A percentile compares a stretch with the other conserved stretches of the same genome.
Conservation (phyloP, 2,329 filamentous ascomycete genomes). For the Plenodomus biglobosus region DNA sequence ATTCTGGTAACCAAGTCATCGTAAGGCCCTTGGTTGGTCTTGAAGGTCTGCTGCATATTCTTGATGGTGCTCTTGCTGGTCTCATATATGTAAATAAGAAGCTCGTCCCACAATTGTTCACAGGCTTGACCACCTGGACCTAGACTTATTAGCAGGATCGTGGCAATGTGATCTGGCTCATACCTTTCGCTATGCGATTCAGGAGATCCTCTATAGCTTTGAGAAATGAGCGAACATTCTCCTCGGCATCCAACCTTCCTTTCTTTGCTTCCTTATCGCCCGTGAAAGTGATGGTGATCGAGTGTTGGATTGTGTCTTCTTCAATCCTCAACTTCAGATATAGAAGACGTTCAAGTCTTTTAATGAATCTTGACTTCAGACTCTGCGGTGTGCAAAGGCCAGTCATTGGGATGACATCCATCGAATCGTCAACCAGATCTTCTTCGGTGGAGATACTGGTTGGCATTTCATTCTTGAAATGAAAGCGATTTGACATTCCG, state of each 20-base stretch:
- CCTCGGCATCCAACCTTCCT: neutral
- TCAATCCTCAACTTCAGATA: neutral
- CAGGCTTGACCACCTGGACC: neutral
- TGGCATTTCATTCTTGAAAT: neutral
- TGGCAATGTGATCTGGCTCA: neutral
- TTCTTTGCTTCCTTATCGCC: too few relatives aligned
- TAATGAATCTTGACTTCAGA: neutral
- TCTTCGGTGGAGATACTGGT: neutral
- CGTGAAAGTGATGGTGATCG: neutral
- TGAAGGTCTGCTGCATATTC: neutral
- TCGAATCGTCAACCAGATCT: constrained; percentile 4
- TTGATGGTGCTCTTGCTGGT: neutral
- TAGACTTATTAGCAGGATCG: neutral
- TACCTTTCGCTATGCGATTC: neutral
- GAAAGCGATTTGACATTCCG: neutral
- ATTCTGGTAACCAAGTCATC: constrained; percentile 2
- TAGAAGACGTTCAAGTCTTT: neutral
- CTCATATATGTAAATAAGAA: neutral
- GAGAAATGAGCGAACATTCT: neutral
- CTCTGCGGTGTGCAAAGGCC: neutral
- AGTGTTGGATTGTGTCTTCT: neutral
- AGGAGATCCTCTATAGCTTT: neutral
- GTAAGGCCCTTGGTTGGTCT: neutral
- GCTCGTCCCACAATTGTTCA: neutral
- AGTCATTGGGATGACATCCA: neutral